Evolutionary conservation across 495 filamentous ascomycete species (phyloP), one percentile per base, ranked within the genome.

Genomic region (Xylaria acuta): DNA sequence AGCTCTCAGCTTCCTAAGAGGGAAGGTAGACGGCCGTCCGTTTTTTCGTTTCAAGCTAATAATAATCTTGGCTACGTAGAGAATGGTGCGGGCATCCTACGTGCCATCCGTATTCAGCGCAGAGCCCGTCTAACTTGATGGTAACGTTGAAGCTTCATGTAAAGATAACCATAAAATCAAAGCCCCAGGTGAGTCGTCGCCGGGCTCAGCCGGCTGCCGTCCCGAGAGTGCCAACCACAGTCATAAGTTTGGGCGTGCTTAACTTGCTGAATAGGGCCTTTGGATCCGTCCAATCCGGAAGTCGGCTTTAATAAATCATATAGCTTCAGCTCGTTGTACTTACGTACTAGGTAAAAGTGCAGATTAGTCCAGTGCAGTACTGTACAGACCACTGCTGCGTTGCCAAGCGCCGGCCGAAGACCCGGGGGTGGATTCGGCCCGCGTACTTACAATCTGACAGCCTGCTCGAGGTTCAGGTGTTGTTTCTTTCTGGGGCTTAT

Each of bases 21-120:
- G 64, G 64, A 67, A 67, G 64, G 64, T 67, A n/a, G 45, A 11
- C 20, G 20, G 58, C 1, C 7, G 7, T 4, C 58, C 18, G 11
- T 38, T 36, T n/a, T 22, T 67, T n/a, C n/a, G 64, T 67, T 67
- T 67, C 64, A 67, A 67, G 64, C 64, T 67, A 67, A 53, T n/a
- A 40, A 64, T 47, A 53, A 51, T 16, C 45, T 38, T 38, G 9
- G 45, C 20, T 30, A 14, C 9, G 30, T n/a, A 25, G 20, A 40
- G 20, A 40, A 3, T 38, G 58, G 32, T 7, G 32, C 58, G n/a
- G n/a, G 34, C 18, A 60, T 60, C 32, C 30, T 22, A 22, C 58
- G 58, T 12, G 18, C 58, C 58, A 6, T 12, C 7, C 58, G 16
- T 36, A 38, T 36, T 22, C n/a, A 38, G 20, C 20, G 20, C 20